Evolutionary conservation across 805 yeast genomes (phyloP), one percentile per base, ranked within the genome.

Genomic region (Sugiyamaella marilandica): DNA sequence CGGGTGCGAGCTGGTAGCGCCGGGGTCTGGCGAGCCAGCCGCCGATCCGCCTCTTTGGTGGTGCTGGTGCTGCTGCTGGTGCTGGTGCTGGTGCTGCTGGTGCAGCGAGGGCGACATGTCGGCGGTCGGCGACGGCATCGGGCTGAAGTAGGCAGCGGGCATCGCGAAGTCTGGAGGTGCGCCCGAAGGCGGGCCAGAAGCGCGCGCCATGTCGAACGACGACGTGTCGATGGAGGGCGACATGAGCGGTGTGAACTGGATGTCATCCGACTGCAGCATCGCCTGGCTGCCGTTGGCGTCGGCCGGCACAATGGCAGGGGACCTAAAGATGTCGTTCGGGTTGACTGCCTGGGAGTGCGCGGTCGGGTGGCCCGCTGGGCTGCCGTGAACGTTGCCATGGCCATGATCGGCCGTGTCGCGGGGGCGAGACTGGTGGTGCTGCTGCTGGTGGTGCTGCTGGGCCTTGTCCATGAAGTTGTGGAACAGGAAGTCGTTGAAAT

Each of bases 171-270:
- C 62, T 18, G 59, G 55, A 14, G 56, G 54, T 11, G 50, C 49
- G 1, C 50, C 47, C 14, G 37, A n/a, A 1, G 89, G 89, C 10
- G 35, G 24, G 13, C 19, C 37, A 1, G 26, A 18, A 13, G 13
- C 18, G 19, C 24, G 43, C 13, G 43, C 14, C 43, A 39, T 39
- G 13, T 39, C 43, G 21, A 39, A 39, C 2, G 89, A 80, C 13
- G 82, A 85, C 9, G 86, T n/a, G 16, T 47, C 50, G 19, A 47
- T 46, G n/a, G 45, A 83, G 0, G 95, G 95, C 1, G 91, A 84
- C 1, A 84, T 79, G 55, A 86, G 72, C 0, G 95, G 94, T 1
- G 94, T 86, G 67, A 84, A 86, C 4, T 79, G 31, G n/a, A 49
- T 79, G 47, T 79, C 80, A 55, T 80, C 84, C 10, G 52, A 29